phyloP scores from a whole-genome alignment of 2,329 filamentous ascomycete species.

The Fusarium nanum region DNA sequence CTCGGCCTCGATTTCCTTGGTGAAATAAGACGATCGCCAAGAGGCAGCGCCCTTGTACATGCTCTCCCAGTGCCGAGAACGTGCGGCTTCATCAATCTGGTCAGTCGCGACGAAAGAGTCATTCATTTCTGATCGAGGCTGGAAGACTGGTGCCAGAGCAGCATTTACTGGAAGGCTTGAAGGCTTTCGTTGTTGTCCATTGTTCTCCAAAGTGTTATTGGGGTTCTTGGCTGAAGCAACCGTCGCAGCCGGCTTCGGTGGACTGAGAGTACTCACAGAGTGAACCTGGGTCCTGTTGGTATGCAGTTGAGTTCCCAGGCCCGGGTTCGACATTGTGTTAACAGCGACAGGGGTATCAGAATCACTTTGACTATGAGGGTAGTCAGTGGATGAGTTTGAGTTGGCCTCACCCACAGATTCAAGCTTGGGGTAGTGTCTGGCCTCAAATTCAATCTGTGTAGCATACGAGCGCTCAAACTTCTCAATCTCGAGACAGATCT shows the following conservation, averaged over 20 bases:
- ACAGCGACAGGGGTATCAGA: constrained; percentile 1
- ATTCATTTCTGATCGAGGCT: constrained; percentile 53
- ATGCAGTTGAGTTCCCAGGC: constrained; percentile 14
- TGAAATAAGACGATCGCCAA: constrained; percentile 41
- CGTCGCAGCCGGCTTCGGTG: constrained; percentile 45
- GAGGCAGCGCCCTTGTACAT: constrained; percentile 29
- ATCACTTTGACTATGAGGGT: constrained; percentile 9
- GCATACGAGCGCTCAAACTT: constrained; percentile 62
- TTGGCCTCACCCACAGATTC: constrained; percentile 43
- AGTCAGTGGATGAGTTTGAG: constrained; percentile 17
- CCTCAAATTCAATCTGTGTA: constrained; percentile 60
- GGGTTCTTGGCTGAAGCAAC: constrained; percentile 37
- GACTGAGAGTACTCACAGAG: constrained; percentile 43
- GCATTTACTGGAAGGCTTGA: constrained; percentile 58
- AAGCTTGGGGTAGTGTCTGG: constrained; percentile 54
- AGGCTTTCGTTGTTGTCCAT: constrained; percentile 50
- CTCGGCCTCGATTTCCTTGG: constrained; percentile 32
- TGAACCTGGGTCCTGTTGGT: constrained; percentile 32
- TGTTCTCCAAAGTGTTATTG: constrained; percentile 34
- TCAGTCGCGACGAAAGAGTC: constrained; percentile 29
- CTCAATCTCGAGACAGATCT: constrained; percentile 59
- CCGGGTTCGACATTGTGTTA: background rate
- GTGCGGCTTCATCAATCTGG: constrained; percentile 18
- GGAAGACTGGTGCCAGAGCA: constrained; percentile 62
- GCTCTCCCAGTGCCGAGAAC: constrained; percentile 6